A percentile compares a stretch with the other conserved stretches of the same genome.
Evolutionary conservation across 495 filamentous ascomycete species (phyloP).

Genomic region (Penicillium dipodomyicola): DNA sequence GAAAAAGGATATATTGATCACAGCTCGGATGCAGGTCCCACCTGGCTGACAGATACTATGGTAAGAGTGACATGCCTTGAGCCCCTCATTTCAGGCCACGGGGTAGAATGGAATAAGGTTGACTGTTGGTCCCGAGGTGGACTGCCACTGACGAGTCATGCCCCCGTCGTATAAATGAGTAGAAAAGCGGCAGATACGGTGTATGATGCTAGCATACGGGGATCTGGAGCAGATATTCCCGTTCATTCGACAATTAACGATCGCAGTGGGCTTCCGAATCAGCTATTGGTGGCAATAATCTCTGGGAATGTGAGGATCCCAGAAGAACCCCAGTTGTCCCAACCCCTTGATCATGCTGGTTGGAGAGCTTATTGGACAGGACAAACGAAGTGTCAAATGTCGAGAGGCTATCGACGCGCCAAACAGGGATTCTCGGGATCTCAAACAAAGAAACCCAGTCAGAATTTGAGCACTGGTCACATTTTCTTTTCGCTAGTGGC

Average conservation of each 20-base stretch:
- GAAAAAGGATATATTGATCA: slow-evolving; percentile 5
- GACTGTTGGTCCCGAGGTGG: neutral
- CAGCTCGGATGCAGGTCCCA: neutral
- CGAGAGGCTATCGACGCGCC: slow-evolving; percentile 14
- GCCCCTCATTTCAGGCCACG: slow-evolving; percentile 1
- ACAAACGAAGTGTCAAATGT: neutral
- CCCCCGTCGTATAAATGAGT: neutral
- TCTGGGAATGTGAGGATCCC: neutral
- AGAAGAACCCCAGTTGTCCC: neutral
- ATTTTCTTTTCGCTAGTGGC: slow-evolving; percentile 9
- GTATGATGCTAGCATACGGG: slow-evolving; percentile 1
- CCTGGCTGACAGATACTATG: neutral
- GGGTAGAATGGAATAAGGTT: slow-evolving; percentile 8
- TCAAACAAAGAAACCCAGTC: slow-evolving; percentile 18
- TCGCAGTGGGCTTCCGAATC: too few relatives aligned
- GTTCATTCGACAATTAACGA: neutral
- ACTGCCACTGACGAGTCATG: neutral
- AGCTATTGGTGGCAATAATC: neutral
- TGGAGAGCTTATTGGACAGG: slow-evolving; percentile 3
- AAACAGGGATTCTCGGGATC: slow-evolving; percentile 19
- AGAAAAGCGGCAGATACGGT: neutral
- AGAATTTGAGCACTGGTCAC: neutral
- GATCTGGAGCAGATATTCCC: neutral
- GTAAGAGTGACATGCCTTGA: neutral
- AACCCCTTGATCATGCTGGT: neutral